These are phyloP conservation scores for Clavariopsis aquatica DNA, from an alignment of 495 filamentous ascomycete species.

Conservation along the genomic window DNA sequence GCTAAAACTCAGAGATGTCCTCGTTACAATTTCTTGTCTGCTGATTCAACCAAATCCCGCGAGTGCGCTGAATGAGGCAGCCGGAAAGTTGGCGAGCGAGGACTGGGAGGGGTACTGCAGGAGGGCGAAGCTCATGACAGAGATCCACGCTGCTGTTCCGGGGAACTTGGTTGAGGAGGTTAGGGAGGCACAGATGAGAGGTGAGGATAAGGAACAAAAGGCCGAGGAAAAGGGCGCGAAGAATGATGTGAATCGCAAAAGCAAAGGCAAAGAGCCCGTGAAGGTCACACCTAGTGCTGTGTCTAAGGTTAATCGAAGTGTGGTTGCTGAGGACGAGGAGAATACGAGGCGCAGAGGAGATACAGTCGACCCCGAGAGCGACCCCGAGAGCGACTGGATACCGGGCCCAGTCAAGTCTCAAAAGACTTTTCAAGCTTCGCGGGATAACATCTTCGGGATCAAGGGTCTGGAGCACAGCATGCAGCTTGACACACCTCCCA, in stretches of 20 bases:
- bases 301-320: neutral
- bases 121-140: conserved; percentile 66
- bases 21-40: conserved; percentile 69
- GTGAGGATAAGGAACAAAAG: conserved; percentile 52
- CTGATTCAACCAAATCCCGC: conserved; percentile 74
- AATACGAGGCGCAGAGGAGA: conserved; percentile 21
- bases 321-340: conserved; percentile 31
- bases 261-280: conserved; percentile 3
- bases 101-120: conserved; percentile 62
- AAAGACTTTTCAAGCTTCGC: conserved; percentile 8
- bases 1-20: conserved; percentile 63
- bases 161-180: conserved; percentile 45
- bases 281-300: conserved; percentile 7
- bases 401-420: conserved; percentile 24
- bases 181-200: conserved; percentile 59
- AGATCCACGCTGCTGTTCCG: conserved; percentile 64
- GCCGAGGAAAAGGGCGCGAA: conserved; percentile 15
- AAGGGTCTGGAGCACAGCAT: conserved; percentile 25
- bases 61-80: conserved; percentile 66
- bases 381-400: conserved; percentile 39
- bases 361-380: conserved; percentile 26
- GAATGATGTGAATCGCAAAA: conserved; percentile 17
- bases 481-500: conserved; percentile 22
- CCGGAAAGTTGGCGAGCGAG: conserved; percentile 63
- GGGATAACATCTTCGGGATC: conserved; percentile 36